A percentile compares a stretch with the other conserved stretches of the same genome.
These are phyloP conservation scores for Eragrostis tef DNA, from an alignment of 202 grass and related monocot species.

Conservation along the genomic window DNA sequence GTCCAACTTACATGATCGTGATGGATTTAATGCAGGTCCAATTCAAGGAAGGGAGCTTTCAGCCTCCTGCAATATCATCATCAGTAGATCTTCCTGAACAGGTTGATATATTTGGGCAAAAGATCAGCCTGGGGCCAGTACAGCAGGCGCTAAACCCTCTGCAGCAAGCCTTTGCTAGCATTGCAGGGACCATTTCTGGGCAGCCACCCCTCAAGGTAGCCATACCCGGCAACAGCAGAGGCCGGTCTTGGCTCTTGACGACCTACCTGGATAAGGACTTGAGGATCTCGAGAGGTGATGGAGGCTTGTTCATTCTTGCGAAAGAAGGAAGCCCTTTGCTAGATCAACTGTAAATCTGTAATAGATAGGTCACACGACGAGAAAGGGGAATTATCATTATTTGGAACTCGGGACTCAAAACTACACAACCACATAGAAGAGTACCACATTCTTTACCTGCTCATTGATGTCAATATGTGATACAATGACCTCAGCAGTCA, in stretches of 20 bases:
- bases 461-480: background rate
- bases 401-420: background rate
- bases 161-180: slow-evolving; percentile 64
- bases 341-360: slow-evolving; percentile 57
- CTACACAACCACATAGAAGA: background rate
- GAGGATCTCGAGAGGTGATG: slow-evolving; percentile 89
- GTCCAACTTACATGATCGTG: slow-evolving; percentile 24
- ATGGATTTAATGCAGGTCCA: slow-evolving; percentile 58
- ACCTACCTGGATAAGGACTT: slow-evolving; percentile 90
- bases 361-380: too few relatives aligned
- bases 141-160: slow-evolving; percentile 63
- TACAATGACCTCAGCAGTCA: background rate
- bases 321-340: slow-evolving; percentile 84
- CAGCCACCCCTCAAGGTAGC: slow-evolving; percentile 78
- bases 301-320: slow-evolving; percentile 83
- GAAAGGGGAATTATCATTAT: background rate
- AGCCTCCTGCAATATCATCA: slow-evolving; percentile 74
- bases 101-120: slow-evolving; percentile 81
- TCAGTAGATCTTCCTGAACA: slow-evolving; percentile 70
- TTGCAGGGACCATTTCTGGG: slow-evolving; percentile 74
- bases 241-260: slow-evolving; percentile 79
- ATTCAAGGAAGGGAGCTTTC: slow-evolving; percentile 85
- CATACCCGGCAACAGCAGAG: slow-evolving; percentile 64
- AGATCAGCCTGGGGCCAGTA: slow-evolving; percentile 73
- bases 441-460: background rate